Evolutionary conservation across 257 asterid genomes (phyloP).

Genomic region (Ehretia macrophylla): DNA sequence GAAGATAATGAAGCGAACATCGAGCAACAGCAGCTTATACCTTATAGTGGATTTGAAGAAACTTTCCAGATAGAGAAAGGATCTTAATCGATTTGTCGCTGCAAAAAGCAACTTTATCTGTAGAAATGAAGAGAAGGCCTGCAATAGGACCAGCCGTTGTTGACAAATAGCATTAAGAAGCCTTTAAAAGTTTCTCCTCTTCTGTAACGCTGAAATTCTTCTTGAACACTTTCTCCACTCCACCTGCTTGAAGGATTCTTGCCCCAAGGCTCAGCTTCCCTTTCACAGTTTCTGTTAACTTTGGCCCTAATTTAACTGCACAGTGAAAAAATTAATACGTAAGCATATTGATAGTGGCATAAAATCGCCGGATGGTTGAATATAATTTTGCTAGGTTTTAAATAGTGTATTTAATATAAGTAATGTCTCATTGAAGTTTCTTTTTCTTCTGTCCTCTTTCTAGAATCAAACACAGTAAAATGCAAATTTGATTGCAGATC

Average conservation of each 20-base stretch:
- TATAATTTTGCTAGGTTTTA: no score
- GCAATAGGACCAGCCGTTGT: conserved; percentile 40
- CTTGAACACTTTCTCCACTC: conserved; percentile 10
- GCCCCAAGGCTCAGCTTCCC: conserved; percentile 15
- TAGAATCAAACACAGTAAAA: no score
- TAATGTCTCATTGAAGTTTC: no score
- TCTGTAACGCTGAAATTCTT: not conserved
- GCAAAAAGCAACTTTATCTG: conserved; percentile 33
- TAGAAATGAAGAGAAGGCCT: conserved; percentile 38
- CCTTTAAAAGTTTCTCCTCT: conserved; percentile 29
- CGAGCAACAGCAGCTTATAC: conserved; percentile 9
- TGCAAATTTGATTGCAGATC: no score
- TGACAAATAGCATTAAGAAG: conserved; percentile 36
- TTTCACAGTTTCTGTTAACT: not conserved
- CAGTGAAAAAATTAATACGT: no score
- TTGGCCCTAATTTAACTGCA: no score
- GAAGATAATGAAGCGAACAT: no score
- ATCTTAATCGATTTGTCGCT: conserved; percentile 44
- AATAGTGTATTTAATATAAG: no score
- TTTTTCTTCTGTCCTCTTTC: no score
- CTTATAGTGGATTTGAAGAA: conserved; percentile 32
- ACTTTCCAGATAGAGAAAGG: conserved; percentile 28
- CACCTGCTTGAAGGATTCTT: conserved; percentile 17
- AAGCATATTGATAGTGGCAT: no score
- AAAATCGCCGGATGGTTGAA: no score